Evolutionary conservation across 257 asterid genomes (phyloP), one percentile per base, ranked within the genome.

Genomic region (Salvia rosmarinus): DNA sequence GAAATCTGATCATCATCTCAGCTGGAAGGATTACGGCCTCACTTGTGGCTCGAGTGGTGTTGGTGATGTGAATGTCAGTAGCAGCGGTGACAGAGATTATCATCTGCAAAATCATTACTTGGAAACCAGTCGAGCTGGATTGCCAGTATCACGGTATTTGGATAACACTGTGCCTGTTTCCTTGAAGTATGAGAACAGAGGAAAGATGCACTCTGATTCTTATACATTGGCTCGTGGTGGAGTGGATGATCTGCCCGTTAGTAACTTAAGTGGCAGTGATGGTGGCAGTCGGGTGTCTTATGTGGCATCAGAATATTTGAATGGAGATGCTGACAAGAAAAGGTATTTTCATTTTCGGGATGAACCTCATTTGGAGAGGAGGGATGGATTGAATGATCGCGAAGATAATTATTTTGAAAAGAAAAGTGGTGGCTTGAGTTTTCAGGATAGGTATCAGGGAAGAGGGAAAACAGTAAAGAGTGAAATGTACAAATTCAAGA

Each of bases 171-270:
- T 74, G 43, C 74, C 79, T 40, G 64, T 74, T 49, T 52, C 79
- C 30, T 6, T 59, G 5, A 82, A 83, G 72, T 66, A 77, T 77
- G 90, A 77, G 71, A 79, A 72, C 65, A 84, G 72, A 71, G 73
- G 79, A 58, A 68, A 67, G 76, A 70, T 49, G 72, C 71, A 82
- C 52, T 55, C 78, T 52, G 84, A 79, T 21, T 65, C 87, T 11
- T 82, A 78, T 72, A 64, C 70, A 3, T 56, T 51, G 71, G 80
- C 77, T 72, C 81, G 43, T 69, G 75, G 68, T 77, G 82, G 74
- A 58, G 68, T 62, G 52, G 73, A 67, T 32, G 78, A 68, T 73
- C 56, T 68, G 34, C 65, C 70, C 62, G 25, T 25, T 23, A 47
- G 71, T 32, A 72, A 54, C 64, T 55, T 63, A 46, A 60, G 64